These are phyloP conservation scores for Cyberlindnera euphorbiiphila DNA, from an alignment of 805 yeast genomes.

Conservation along the genomic window DNA sequence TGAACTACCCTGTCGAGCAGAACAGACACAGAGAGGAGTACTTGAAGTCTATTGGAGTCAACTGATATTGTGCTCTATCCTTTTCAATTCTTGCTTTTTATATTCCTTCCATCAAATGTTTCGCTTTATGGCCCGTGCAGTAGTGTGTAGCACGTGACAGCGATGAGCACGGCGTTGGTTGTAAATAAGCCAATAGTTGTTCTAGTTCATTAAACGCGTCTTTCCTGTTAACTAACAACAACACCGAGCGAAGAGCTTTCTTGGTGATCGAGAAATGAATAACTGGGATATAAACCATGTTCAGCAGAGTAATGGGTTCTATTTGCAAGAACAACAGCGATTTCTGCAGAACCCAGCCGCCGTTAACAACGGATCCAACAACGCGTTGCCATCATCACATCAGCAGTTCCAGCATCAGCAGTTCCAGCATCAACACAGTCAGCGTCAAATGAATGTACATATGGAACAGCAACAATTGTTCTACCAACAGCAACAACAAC, in stretches of 20 bases:
- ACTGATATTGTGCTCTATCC: background rate
- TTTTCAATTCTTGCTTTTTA: background rate
- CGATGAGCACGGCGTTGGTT: no score
- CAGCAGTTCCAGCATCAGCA: no score
- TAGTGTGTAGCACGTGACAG: no score
- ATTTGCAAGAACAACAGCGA: background rate
- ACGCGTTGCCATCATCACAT: background rate
- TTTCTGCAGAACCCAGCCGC: background rate
- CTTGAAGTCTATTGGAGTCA: slow-evolving; percentile 27
- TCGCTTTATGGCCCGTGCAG: no score
- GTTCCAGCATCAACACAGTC: no score
- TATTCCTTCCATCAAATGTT: no score
- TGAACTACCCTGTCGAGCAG: slow-evolving; percentile 60
- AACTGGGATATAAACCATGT: background rate
- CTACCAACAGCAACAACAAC: background rate
- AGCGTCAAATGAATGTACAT: no score
- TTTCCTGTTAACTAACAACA: no score
- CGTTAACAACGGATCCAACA: no score
- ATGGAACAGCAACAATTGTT: slow-evolving; percentile 1
- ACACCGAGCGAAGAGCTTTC: no score
- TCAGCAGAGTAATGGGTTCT: background rate
- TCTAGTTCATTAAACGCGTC: no score
- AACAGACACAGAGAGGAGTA: slow-evolving; percentile 46
- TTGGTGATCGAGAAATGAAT: background rate
- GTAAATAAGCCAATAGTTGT: no score